Percentiles rank a stretch among this genome's conserved stretches.
phyloP scores from a whole-genome alignment of 495 filamentous ascomycete genomes.

The Aeminium ludgeri region DNA sequence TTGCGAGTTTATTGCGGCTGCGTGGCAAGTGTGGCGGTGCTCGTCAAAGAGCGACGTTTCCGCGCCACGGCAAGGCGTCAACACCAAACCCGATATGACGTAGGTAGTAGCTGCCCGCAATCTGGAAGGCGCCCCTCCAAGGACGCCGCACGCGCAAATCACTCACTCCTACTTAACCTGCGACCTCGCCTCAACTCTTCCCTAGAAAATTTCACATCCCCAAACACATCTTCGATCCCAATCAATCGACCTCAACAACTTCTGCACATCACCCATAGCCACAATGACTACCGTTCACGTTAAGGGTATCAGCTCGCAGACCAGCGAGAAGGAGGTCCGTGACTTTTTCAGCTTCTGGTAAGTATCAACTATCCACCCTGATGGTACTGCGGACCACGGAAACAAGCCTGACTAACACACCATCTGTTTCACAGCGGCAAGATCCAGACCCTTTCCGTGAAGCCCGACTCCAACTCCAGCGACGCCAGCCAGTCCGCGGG shows the following conservation, averaged over 20 bases:
- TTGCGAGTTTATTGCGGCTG: not conserved
- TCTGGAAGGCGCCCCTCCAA: not conserved
- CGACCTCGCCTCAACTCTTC: not conserved
- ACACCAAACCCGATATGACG: too few relatives aligned
- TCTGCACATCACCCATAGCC: slow-evolving; percentile 18
- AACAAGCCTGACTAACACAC: slow-evolving; percentile 9
- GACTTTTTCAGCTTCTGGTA: slow-evolving; percentile 99
- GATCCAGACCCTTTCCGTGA: slow-evolving; percentile 66
- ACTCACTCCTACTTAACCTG: not conserved
- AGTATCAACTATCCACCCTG: slow-evolving; percentile 12
- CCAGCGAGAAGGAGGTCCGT: slow-evolving; percentile 74
- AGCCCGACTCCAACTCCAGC: slow-evolving; percentile 39
- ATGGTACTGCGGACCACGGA: not conserved
- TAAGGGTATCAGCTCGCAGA: slow-evolving; percentile 66
- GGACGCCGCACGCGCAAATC: not conserved
- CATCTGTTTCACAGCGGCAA: slow-evolving; percentile 55
- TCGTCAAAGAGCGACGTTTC: not conserved
- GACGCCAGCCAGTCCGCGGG: slow-evolving; percentile 58
- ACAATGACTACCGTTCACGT: slow-evolving; percentile 31
- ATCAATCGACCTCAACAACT: not conserved
- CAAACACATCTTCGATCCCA: not conserved
- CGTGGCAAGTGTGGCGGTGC: not conserved
- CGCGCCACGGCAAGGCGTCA: not conserved
- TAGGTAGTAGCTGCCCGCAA: too few relatives aligned
- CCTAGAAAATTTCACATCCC: not conserved